phyloP scores from a whole-genome alignment of 257 asterid species.

The Lithospermum erythrorhizon region DNA sequence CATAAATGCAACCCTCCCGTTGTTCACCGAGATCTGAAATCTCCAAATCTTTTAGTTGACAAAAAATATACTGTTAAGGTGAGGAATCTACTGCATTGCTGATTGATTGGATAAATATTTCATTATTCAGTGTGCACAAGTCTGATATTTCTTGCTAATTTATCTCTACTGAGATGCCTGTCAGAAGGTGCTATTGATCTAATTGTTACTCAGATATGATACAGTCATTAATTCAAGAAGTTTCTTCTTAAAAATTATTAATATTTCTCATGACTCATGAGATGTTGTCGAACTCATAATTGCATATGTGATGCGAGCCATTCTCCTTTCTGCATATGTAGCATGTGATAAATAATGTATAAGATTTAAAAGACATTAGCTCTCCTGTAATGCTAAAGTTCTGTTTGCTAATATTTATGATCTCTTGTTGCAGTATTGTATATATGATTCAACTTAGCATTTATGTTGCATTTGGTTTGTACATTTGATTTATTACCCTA shows the following conservation, averaged over 20 bases:
- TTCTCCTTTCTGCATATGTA: not conserved
- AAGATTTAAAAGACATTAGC: too few relatives aligned
- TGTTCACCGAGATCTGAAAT: slow-evolving; percentile 88
- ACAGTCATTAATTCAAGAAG: not conserved
- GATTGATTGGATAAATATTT: not conserved
- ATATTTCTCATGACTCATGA: not conserved
- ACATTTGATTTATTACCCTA: not conserved
- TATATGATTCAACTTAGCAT: not conserved
- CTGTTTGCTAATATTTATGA: too few relatives aligned
- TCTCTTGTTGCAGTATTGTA: too few relatives aligned
- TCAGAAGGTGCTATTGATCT: not conserved
- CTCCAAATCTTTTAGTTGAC: slow-evolving; percentile 95
- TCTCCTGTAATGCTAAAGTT: too few relatives aligned
- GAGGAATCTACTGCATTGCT: slow-evolving; percentile 16
- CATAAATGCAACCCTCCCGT: slow-evolving; percentile 85
- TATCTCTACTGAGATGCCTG: not conserved
- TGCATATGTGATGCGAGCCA: not conserved
- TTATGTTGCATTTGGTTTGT: not conserved
- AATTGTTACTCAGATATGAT: not conserved
- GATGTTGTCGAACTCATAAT: not conserved
- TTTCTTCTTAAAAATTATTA: not conserved
- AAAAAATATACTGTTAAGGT: slow-evolving; percentile 94
- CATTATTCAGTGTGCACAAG: not conserved
- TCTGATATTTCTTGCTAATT: not conserved
- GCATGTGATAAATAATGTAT: too few relatives aligned